Evolutionary conservation across 768 basidiomycete genomes (phyloP), one percentile per base, ranked within the genome.

Genomic region (Phlebiopsis gigantea): DNA sequence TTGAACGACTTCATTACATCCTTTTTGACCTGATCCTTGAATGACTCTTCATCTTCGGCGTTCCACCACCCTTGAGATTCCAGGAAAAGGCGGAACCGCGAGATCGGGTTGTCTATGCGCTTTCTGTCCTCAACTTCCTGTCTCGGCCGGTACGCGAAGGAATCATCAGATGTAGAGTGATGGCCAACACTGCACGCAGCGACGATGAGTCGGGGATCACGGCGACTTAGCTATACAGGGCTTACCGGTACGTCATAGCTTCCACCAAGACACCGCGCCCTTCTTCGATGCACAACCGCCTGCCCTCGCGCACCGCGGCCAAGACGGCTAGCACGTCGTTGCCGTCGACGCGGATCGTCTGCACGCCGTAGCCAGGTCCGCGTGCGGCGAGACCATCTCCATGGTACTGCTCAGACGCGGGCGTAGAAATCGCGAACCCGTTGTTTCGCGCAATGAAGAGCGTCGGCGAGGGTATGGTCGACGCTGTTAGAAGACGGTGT

Each of bases 341-440:
- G 7, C 95, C 95, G 64, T 98, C 94, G 3, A 98, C 95, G 26
- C 94, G 81, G 53, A 97, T 78, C 1, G 94, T 93, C 58, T 93
- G 89, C 19, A 97, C 81, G 6, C 94, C 94, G 67, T 97, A 98
- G 25, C 85, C 94, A 1, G 94, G 90, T 0, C 95, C 94, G 22
- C 95, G 83, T 24, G 88, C 81, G 2, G 93, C 93, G 62, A 98
- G 93, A 9, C 95, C 94, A 68, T 97, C 95, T 0, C 94, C 95
- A 58, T 88, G 80, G 68, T 83, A 98, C 65, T 97, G 94, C 70
- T 97, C 92, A 1, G 83, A 77, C 14, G 87, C 82, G 0, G 94
- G 94, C 3, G 94, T 97, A 47, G 91, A 94, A 68, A 98, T 98
- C 28, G 94, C 94, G 64, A 97, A 97, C 3, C 93, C 93, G 64